Evolutionary conservation across 768 basidiomycete genomes (phyloP).

Genomic region (Leccinum uliginosum): DNA sequence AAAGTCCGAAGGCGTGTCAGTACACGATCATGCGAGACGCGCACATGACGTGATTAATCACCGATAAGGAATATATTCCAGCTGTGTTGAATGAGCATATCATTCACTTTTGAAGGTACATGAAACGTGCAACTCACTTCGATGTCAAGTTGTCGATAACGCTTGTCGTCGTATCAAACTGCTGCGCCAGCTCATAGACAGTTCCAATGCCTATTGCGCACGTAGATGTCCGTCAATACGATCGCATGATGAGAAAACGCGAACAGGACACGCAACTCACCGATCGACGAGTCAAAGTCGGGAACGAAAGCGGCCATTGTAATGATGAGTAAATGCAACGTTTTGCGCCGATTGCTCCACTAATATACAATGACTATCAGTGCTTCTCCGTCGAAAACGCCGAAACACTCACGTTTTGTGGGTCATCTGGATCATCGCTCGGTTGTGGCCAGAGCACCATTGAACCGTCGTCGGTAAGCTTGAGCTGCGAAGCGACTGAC

Average conservation of each 20-base stretch:
- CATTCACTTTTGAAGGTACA: not conserved
- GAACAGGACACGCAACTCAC: conserved; percentile 24
- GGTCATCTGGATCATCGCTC: conserved; percentile 44
- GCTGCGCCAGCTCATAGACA: conserved; percentile 42
- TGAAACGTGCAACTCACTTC: conserved; percentile 20
- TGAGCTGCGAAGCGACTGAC: conserved; percentile 39
- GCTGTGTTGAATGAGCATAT: conserved; percentile 11
- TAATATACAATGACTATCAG: conserved; percentile 10
- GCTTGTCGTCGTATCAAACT: conserved; percentile 42
- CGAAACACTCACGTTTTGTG: conserved; percentile 43
- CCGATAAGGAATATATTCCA: conserved; percentile 50
- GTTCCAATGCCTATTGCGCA: conserved; percentile 40
- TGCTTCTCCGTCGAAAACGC: not conserved
- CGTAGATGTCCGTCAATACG: not conserved
- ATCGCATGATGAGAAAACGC: not conserved
- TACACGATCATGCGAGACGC: not conserved
- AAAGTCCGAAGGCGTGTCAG: conserved; percentile 3
- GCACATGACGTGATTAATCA: conserved; percentile 6
- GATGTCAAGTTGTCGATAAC: conserved; percentile 51
- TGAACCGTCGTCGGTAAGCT: conserved; percentile 41
- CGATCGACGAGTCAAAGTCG: conserved; percentile 50
- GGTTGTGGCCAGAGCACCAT: conserved; percentile 57
- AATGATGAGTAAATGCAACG: conserved; percentile 43
- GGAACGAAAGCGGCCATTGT: conserved; percentile 51
- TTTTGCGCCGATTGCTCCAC: conserved; percentile 45